These are phyloP conservation scores for Pythium folliculosum DNA, from an alignment of 352 stramenopile species.

Conservation along the genomic window DNA sequence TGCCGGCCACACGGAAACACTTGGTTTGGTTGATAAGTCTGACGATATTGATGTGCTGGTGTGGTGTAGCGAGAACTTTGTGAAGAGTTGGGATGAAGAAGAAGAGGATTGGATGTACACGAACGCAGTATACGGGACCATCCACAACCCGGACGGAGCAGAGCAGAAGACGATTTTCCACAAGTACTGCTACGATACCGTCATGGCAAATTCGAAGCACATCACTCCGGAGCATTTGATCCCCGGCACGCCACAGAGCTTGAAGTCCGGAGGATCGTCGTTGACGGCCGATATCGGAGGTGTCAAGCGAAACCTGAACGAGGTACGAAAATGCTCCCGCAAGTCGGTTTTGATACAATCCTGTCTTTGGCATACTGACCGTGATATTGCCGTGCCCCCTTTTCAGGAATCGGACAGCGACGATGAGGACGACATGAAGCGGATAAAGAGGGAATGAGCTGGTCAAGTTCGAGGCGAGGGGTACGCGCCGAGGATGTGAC, in stretches of 20 bases:
- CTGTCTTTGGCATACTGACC: too few species aligned
- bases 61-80: slow-evolving; percentile 63
- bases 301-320: slow-evolving; percentile 57
- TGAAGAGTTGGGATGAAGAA: slow-evolving; percentile 86
- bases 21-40: background rate
- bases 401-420: slow-evolving; percentile 54
- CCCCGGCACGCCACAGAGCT: slow-evolving; percentile 41
- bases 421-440: slow-evolving; percentile 74
- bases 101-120: slow-evolving; percentile 92
- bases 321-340: slow-evolving; percentile 26
- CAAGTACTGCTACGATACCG: slow-evolving; percentile 89
- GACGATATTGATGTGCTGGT: background rate
- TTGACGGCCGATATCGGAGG: slow-evolving; percentile 25
- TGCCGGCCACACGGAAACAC: background rate
- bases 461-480: background rate
- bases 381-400: slow-evolving; percentile 9
- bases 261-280: slow-evolving; percentile 32
- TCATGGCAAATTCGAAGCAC: slow-evolving; percentile 81
- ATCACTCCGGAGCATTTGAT: slow-evolving; percentile 77
- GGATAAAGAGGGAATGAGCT: slow-evolving; percentile 55
- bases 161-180: slow-evolving; percentile 84
- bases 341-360: background rate
- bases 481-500: background rate
- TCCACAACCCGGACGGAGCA: slow-evolving; percentile 50
- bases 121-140: slow-evolving; percentile 78